Base-by-base conservation (phyloP, 768 basidiomycete genomes). In the Suillus occidentalis region DNA sequence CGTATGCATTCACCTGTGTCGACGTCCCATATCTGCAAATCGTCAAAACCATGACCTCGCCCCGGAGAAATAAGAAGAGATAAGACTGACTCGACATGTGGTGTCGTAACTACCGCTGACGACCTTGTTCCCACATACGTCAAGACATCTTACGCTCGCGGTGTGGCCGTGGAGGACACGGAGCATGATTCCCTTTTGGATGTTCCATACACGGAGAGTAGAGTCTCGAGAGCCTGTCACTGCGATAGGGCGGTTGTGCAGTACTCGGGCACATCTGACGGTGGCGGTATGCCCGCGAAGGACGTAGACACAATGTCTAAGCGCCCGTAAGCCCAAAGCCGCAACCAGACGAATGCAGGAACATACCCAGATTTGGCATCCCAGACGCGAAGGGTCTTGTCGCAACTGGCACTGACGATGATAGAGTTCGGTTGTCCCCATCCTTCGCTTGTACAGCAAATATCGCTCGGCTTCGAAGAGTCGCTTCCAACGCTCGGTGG, bases 51-150 rank as follows among this genome's bases (percentile, higher is more conserved):
- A 34, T 69, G 10, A 42, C 52, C 42, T 12, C 12, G 42, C 39
- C 28, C 63, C 25, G 50, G 4, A 31, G 37, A 61, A 36, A 64
- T 36, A 25, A 12, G 50, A 4, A 31, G 37, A 61, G 34, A 64
- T 36, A 25, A 12, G 37, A 78, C 86, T 56, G 62, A 97, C 92
- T 67, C 95, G 84, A 70, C 90, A 92, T 20, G 89, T 95, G 53
- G 84, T 82, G 75, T 99, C 97, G 75, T 99, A 99, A 73, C 95
- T 95, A 40, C 95, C 97, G 69, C 92, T 95, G 43, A 95, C 95
- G 14, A 90, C 89, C 69, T 80, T 83, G 67, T 88, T 88, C 31
- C 94, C 97, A 69, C 86, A 89, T 13, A 95, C 89, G 75, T 98
- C 97, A 37, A 98, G 78, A 73, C 94, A 94, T 55, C 97, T 80